Evolutionary conservation across 1,139 yeast species (phyloP).

Genomic region (Geotrichum histeridarum): DNA sequence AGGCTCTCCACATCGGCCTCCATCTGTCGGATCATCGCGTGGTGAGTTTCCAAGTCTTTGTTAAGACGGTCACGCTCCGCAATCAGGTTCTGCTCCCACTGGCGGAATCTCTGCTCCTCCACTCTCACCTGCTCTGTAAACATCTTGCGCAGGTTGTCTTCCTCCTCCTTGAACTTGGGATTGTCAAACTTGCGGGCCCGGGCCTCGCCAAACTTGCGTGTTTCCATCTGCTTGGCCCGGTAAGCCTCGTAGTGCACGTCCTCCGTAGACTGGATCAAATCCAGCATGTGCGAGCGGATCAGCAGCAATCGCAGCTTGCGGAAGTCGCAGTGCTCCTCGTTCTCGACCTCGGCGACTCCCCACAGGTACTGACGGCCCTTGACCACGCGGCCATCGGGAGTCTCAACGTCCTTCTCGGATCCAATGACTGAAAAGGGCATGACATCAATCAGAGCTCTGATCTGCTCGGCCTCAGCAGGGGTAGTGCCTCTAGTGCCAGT

Average conservation of each 20-base stretch:
- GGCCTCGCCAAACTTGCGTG: constrained; percentile 47
- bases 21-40: constrained; percentile 40
- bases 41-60: constrained; percentile 88
- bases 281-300: constrained; percentile 90
- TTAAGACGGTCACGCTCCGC: constrained; percentile 91
- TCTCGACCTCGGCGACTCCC: constrained; percentile 97
- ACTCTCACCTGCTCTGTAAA: constrained; percentile 98
- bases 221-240: constrained; percentile 75
- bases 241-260: constrained; percentile 88
- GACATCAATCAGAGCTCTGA: constrained; percentile 75
- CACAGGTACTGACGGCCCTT: constrained; percentile 94
- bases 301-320: constrained; percentile 82
- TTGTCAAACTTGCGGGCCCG: constrained; percentile 51
- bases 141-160: constrained; percentile 85
- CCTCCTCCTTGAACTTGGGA: constrained; percentile 94
- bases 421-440: constrained; percentile 96
- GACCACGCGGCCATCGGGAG: constrained; percentile 67
- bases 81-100: constrained; percentile 95
- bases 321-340: constrained; percentile 93
- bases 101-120: constrained; percentile 94
- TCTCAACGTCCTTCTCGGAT: constrained; percentile 78
- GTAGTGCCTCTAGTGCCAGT: constrained; percentile 13
- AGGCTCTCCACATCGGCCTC: constrained; percentile 35
- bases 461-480: constrained; percentile 52
- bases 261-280: constrained; percentile 80